Percentiles rank a stretch among this genome's conserved stretches.
Evolutionary conservation across 371 early-diverging fungal genomes (phyloP).

Genomic region (Saksenaea vasiformis): DNA sequence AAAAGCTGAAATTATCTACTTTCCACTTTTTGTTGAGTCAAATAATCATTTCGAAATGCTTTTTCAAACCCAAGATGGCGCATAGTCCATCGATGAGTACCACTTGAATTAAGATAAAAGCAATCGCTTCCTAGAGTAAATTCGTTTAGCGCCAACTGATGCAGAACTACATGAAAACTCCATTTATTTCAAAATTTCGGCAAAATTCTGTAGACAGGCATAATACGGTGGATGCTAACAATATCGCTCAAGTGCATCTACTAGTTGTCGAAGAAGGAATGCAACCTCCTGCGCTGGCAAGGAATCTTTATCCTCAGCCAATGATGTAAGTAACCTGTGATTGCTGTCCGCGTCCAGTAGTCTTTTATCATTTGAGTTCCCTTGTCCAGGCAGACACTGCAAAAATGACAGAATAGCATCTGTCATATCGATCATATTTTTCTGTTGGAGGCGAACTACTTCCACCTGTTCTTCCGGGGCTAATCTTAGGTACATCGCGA

Average conservation of each 20-base stretch:
- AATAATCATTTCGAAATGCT: no score
- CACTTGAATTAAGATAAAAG: no score
- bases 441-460: neutral
- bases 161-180: no score
- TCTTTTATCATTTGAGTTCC: neutral
- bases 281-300: neutral
- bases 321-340: neutral
- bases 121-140: no score
- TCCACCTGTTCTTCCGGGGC: neutral
- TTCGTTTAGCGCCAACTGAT: no score
- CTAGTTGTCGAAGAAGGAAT: neutral
- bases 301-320: neutral
- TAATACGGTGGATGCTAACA: neutral
- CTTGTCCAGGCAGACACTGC: neutral
- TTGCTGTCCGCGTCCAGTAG: neutral
- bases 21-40: no score
- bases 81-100: no score
- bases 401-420: neutral
- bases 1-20: no score
- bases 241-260: neutral
- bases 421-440: neutral
- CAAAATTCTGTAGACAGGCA: neutral
- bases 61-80: no score
- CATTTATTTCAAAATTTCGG: no score
- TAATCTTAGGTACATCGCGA: slow-evolving; percentile 14